Evolutionary conservation across 257 asterid genomes (phyloP).

Genomic region (Nicotiana undulata): DNA sequence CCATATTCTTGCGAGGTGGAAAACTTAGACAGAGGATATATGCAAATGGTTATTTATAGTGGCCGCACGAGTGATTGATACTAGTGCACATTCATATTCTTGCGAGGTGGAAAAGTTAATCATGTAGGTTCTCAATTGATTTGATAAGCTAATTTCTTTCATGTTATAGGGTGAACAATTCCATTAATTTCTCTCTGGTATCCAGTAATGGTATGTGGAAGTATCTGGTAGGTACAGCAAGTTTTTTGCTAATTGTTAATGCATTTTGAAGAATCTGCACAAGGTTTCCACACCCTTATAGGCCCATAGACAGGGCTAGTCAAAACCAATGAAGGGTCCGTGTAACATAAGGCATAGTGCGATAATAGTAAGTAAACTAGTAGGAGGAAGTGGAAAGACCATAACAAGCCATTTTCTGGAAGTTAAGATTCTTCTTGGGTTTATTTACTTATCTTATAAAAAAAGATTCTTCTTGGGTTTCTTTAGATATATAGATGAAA

Average conservation of each 20-base stretch:
- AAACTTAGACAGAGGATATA: background rate
- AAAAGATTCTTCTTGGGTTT: background rate
- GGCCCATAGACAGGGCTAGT: background rate
- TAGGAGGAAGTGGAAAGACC: background rate
- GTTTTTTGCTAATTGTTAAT: background rate
- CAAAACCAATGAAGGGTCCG: background rate
- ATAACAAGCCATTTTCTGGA: background rate
- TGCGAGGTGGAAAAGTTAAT: background rate
- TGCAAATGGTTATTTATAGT: too few species aligned
- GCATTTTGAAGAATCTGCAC: background rate
- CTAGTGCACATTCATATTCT: background rate
- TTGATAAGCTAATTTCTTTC: background rate
- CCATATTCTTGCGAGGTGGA: background rate
- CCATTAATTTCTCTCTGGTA: background rate
- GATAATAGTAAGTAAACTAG: background rate
- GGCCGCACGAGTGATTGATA: background rate
- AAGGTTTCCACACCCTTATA: background rate
- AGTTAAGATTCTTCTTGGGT: background rate
- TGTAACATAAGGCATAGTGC: background rate
- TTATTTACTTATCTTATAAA: too few species aligned
- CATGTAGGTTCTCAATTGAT: background rate
- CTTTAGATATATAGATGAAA: background rate
- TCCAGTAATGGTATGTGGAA: background rate
- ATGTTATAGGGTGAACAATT: background rate
- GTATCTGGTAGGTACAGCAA: background rate